phyloP scores from a whole-genome alignment of 2,329 filamentous ascomycete genomes.

The Apiospora pterosperma region DNA sequence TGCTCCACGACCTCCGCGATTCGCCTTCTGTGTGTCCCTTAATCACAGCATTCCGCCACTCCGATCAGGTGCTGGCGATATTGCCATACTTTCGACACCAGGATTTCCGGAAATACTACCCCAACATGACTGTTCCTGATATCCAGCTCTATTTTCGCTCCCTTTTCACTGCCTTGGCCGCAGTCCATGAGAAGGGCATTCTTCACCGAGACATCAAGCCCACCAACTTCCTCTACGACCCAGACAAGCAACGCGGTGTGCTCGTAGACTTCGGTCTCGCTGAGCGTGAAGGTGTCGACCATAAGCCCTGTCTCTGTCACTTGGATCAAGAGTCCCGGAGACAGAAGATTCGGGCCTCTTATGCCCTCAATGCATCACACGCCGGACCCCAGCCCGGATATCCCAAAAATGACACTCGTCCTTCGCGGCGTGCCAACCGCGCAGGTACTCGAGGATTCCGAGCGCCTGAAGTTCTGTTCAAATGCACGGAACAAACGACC shows the following conservation, averaged over 20 bases:
- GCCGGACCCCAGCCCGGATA: slow-evolving; percentile 62
- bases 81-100: slow-evolving; percentile 94
- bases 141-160: slow-evolving; percentile 88
- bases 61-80: slow-evolving; percentile 92
- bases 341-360: slow-evolving; percentile 46
- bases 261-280: slow-evolving; percentile 99
- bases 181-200: slow-evolving; percentile 80
- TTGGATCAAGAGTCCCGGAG: slow-evolving; percentile 61
- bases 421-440: slow-evolving; percentile 86
- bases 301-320: slow-evolving; percentile 78
- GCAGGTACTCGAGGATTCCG: slow-evolving; percentile 94
- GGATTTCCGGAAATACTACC: slow-evolving; percentile 93
- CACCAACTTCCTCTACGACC: slow-evolving; percentile 95
- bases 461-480: slow-evolving; percentile 93
- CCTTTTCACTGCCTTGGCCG: slow-evolving; percentile 78
- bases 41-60: slow-evolving; percentile 92
- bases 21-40: slow-evolving; percentile 87
- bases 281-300: slow-evolving; percentile 75
- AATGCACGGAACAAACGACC: slow-evolving; percentile 91
- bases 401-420: slow-evolving; percentile 84
- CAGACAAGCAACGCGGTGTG: slow-evolving; percentile 74
- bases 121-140: slow-evolving; percentile 80
- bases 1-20: slow-evolving; percentile 81
- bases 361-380: slow-evolving; percentile 53
- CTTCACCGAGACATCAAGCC: slow-evolving; percentile 96